These are phyloP conservation scores for Aspergillus versicolor DNA, from an alignment of 2,329 filamentous ascomycete genomes.

Conservation along the genomic window DNA sequence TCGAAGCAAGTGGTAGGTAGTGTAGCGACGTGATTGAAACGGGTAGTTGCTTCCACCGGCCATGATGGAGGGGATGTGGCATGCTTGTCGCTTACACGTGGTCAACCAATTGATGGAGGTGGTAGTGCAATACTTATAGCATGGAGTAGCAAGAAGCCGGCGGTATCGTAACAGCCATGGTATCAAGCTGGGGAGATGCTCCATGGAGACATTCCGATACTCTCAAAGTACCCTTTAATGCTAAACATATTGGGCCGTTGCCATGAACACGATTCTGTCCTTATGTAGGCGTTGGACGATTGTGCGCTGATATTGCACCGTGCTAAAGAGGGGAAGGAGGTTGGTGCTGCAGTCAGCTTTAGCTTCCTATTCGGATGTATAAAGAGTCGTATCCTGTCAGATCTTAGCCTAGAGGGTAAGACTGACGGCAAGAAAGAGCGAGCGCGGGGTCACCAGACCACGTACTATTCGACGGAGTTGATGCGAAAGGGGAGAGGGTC, in stretches of 20 bases:
- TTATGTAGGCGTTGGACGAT: background rate
- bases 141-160: background rate
- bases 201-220: conserved; percentile 8
- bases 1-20: background rate
- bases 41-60: background rate
- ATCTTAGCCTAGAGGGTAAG: conserved; percentile 13
- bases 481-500: conserved; percentile 14
- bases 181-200: background rate
- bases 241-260: background rate
- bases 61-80: background rate
- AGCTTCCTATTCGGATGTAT: conserved; percentile 7
- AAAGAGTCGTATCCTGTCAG: conserved; percentile 5
- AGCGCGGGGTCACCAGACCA: background rate
- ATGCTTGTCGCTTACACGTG: conserved; percentile 5
- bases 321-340: conserved; percentile 8
- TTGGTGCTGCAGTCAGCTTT: background rate
- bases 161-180: conserved; percentile 1
- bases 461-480: conserved; percentile 3
- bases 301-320: background rate
- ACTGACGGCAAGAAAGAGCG: background rate
- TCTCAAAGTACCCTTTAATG: conserved; percentile 9
- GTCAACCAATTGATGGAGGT: background rate
- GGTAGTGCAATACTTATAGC: background rate
- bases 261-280: conserved; percentile 2
- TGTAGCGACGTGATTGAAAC: background rate